Evolutionary conservation across 2,329 filamentous ascomycete genomes (phyloP), one percentile per base, ranked within the genome.

Genomic region (Phaeosphaeriaceae sp.): DNA sequence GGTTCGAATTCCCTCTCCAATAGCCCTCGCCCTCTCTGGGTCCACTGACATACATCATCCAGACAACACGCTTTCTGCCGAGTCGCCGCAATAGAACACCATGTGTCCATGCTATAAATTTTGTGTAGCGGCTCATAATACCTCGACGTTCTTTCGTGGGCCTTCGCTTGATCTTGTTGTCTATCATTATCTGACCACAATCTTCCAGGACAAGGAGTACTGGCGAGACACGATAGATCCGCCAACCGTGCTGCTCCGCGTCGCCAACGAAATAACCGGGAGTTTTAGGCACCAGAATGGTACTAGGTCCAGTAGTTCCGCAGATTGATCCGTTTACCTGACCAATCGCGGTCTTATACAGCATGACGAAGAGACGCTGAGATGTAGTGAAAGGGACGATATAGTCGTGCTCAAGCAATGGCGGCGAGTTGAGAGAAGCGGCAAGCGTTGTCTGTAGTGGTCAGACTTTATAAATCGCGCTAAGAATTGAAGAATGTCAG

Each of bases 131-230:
- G n/a, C n/a, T n/a, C n/a, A n/a, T n/a, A n/a, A n/a, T n/a, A n/a
- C n/a, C n/a, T n/a, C n/a, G n/a, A n/a, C n/a, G n/a, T n/a, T 81
- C 63, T 63, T 41, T 41, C 4, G 36, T 41, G 15, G 36, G 36
- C 13, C 15, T 19, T 41, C 36, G 5, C 36, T 19, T 19, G 5
- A 17, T 4, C 15, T 17, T 17, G 15, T 41, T 15, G 5, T 41
- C 15, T 4, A 15, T 15, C 36, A 41, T 41, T 5, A 41, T 19
- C 4, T 41, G 36, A 5, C 13, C 36, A 15, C 36, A 6, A 19
- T 41, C 36, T 41, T 41, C 36, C 15, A 41, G 5, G 5, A 41
- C 15, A 17, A 41, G n/a, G 5, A 41, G n/a, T 5, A 6, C 36
- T 15, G 36, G n/a, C 36, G 36, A 41, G 36, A 15, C 15, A 4